These are phyloP conservation scores for Metschnikowia similis DNA, from an alignment of 805 yeast species.

Conservation along the genomic window DNA sequence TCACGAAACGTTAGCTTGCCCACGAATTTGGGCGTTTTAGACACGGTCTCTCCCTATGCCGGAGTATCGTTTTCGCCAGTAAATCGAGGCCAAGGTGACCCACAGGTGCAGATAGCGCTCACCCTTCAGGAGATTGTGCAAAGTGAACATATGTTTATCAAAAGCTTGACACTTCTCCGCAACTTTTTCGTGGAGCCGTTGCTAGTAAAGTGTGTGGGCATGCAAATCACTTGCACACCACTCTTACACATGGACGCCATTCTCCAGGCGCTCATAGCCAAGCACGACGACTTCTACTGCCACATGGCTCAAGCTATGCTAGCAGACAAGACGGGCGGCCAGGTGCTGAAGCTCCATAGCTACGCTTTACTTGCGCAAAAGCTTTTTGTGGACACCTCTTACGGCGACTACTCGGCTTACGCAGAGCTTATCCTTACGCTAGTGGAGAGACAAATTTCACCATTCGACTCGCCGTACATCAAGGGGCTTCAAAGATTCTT, in stretches of 20 bases:
- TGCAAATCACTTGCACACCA: constrained; percentile 12
- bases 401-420: constrained; percentile 8
- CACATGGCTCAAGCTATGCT: constrained; percentile 1
- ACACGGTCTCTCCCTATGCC: constrained; percentile 7
- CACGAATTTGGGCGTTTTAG: constrained; percentile 7
- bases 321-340: background rate
- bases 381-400: constrained; percentile 62
- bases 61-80: constrained; percentile 8
- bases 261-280: constrained; percentile 4
- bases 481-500: constrained; percentile 11
- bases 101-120: constrained; percentile 4
- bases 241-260: constrained; percentile 5
- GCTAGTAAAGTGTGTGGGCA: constrained; percentile 6
- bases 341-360: background rate
- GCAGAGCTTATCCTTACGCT: constrained; percentile 10
- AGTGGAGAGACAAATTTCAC: constrained; percentile 6
- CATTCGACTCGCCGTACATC: constrained; percentile 10
- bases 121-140: constrained; percentile 9
- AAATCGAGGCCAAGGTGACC: constrained; percentile 4
- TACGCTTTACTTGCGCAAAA: constrained; percentile 71
- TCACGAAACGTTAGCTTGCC: background rate
- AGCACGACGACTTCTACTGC: constrained; percentile 6
- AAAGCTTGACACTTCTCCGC: constrained; percentile 9
- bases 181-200: constrained; percentile 12
- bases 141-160: constrained; percentile 10